Percentiles rank a stretch among this genome's conserved stretches.
Evolutionary conservation across 2,329 filamentous ascomycete genomes (phyloP).

Genomic region (Alternaria sp.): DNA sequence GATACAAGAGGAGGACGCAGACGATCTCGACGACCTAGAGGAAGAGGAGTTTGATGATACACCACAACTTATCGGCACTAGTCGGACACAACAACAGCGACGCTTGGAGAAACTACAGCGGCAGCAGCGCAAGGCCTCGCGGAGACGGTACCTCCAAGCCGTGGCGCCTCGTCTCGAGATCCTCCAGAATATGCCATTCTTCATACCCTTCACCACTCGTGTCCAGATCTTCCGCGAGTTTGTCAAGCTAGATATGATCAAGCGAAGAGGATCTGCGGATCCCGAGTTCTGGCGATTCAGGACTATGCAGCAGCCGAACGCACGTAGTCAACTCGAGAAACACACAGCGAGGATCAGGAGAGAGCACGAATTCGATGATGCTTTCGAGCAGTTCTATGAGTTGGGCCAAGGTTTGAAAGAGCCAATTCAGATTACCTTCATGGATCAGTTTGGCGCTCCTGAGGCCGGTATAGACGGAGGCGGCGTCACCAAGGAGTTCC

Average conservation of each 20-base stretch:
- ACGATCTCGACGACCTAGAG: conserved; percentile 58
- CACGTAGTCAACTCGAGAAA: conserved; percentile 51
- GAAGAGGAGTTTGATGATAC: conserved; percentile 52
- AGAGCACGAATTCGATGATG: conserved; percentile 83
- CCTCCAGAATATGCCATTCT: conserved; percentile 94
- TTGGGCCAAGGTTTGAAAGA: conserved; percentile 88
- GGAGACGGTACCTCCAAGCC: conserved; percentile 76
- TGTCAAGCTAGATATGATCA: conserved; percentile 80
- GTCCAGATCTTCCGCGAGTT: conserved; percentile 95
- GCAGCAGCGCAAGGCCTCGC: conserved; percentile 71
- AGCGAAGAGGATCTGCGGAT: conserved; percentile 74
- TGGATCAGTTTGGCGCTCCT: conserved; percentile 84
- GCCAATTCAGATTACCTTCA: conserved; percentile 94
- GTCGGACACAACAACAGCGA: conserved; percentile 69
- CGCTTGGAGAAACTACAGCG: conserved; percentile 68
- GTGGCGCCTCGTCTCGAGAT: conserved; percentile 89
- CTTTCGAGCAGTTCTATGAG: conserved; percentile 81
- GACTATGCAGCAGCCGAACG: conserved; percentile 50
- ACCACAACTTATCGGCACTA: conserved; percentile 61
- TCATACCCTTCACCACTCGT: conserved; percentile 89
- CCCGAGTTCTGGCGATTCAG: conserved; percentile 77
- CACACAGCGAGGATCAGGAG: conserved; percentile 82
- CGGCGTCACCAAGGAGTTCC: conserved; percentile 95
- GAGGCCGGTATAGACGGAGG: conserved; percentile 97
- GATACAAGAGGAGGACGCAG: conserved; percentile 69